A percentile compares a stretch with the other conserved stretches of the same genome.
Evolutionary conservation across 2,329 filamentous ascomycete species (phyloP).

Genomic region (Fusarium drepaniforme): DNA sequence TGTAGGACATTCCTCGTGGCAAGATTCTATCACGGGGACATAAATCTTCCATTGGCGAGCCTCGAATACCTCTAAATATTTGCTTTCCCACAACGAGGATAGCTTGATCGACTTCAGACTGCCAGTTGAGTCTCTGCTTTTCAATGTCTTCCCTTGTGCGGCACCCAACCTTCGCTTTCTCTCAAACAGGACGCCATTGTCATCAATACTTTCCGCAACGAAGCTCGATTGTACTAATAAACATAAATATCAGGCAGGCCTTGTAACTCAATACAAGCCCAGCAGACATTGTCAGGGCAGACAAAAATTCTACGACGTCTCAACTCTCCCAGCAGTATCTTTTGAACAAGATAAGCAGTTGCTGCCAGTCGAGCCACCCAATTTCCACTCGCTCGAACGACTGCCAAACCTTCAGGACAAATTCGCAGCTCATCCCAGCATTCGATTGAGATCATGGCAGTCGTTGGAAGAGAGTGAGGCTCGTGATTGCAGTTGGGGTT

Average conservation of each 20-base stretch:
- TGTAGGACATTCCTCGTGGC: too few relatives aligned
- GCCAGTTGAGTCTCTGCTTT: too few relatives aligned
- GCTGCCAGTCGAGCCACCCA: not conserved
- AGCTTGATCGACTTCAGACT: too few relatives aligned
- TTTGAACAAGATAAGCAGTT: not conserved
- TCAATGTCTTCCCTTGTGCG: too few relatives aligned
- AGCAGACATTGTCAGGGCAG: not conserved
- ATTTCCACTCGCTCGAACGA: not conserved
- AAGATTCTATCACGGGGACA: too few relatives aligned
- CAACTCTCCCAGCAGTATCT: not conserved
- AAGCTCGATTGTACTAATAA: not conserved
- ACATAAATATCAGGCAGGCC: not conserved
- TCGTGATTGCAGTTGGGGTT: not conserved
- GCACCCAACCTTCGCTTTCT: not conserved
- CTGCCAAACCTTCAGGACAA: not conserved
- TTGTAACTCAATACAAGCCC: not conserved
- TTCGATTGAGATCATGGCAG: not conserved
- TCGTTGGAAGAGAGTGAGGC: not conserved
- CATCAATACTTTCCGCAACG: not conserved
- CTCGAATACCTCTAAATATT: too few relatives aligned
- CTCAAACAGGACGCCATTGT: not conserved
- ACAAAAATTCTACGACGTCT: not conserved
- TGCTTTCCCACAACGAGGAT: too few relatives aligned
- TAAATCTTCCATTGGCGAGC: too few relatives aligned
- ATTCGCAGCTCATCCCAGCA: not conserved